Percentiles rank a stretch among this genome's conserved stretches.
These are phyloP conservation scores for Falciphora oryzae DNA, from an alignment of 2,329 filamentous ascomycete species.

Conservation along the genomic window DNA sequence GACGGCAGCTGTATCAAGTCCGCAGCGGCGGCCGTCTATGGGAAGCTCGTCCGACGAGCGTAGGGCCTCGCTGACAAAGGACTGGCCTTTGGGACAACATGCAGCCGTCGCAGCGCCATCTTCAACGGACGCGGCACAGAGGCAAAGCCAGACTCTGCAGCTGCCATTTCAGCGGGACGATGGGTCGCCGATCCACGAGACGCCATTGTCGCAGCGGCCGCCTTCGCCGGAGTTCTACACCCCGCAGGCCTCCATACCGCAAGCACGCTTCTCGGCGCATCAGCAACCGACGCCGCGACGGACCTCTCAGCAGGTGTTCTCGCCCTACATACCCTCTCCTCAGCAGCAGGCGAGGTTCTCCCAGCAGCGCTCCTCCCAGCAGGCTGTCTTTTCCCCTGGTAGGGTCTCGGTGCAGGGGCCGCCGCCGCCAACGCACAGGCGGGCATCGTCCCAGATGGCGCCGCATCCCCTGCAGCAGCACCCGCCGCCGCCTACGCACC, in stretches of 20 bases:
- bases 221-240: background rate
- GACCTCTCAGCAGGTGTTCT: conserved; percentile 3
- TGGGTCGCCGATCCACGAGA: background rate
- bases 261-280: background rate
- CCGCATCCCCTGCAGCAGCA: background rate
- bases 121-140: too few relatives aligned
- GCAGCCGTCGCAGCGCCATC: too few relatives aligned
- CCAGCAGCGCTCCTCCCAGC: background rate
- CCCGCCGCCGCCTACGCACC: background rate
- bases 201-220: too few relatives aligned
- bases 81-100: background rate
- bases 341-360: conserved; percentile 5
- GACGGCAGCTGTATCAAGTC: too few relatives aligned
- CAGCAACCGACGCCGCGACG: background rate
- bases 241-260: background rate
- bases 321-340: background rate
- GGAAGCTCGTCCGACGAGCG: background rate
- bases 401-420: background rate
- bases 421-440: background rate
- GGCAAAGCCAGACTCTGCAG: background rate
- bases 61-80: background rate
- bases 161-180: background rate
- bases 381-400: background rate
- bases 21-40: too few relatives aligned
- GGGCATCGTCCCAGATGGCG: background rate